These are phyloP conservation scores for Hippophae rhamnoides DNA, from an alignment of 306 rosid genomes.

Conservation along the genomic window DNA sequence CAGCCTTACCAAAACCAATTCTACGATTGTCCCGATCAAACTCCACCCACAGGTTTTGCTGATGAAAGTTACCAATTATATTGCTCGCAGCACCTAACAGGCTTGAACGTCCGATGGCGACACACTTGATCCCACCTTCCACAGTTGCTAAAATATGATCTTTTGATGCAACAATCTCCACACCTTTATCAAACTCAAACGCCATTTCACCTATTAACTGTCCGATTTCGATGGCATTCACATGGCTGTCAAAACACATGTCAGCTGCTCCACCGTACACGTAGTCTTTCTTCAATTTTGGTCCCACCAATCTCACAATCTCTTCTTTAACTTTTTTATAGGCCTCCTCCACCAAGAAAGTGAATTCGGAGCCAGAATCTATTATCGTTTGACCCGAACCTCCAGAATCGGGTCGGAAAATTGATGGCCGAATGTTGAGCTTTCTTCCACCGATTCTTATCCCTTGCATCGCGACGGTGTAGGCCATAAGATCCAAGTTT, in stretches of 20 bases:
- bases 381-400: slow-evolving; percentile 91
- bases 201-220: slow-evolving; percentile 52
- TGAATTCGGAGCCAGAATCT: slow-evolving; percentile 78
- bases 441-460: slow-evolving; percentile 38
- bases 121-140: slow-evolving; percentile 60
- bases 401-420: slow-evolving; percentile 46
- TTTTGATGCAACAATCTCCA: slow-evolving; percentile 44
- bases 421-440: slow-evolving; percentile 29
- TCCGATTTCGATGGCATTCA: slow-evolving; percentile 32
- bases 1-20: slow-evolving; percentile 70
- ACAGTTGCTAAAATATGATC: slow-evolving; percentile 53
- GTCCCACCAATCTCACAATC: slow-evolving; percentile 43
- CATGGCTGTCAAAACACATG: slow-evolving; percentile 53
- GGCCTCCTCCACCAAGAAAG: slow-evolving; percentile 62
- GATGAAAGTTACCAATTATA: slow-evolving; percentile 74
- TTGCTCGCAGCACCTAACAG: slow-evolving; percentile 65
- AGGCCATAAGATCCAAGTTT: slow-evolving; percentile 67
- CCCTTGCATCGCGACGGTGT: slow-evolving; percentile 53
- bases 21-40: slow-evolving; percentile 52
- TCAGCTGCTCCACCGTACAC: slow-evolving; percentile 50
- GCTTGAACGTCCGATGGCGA: slow-evolving; percentile 68
- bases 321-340: slow-evolving; percentile 51
- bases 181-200: slow-evolving; percentile 65
- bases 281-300: slow-evolving; percentile 50
- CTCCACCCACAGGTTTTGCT: slow-evolving; percentile 80